Evolutionary conservation across 2,329 filamentous ascomycete species (phyloP), one percentile per base, ranked within the genome.

Genomic region (Cladophialophora carrionii): DNA sequence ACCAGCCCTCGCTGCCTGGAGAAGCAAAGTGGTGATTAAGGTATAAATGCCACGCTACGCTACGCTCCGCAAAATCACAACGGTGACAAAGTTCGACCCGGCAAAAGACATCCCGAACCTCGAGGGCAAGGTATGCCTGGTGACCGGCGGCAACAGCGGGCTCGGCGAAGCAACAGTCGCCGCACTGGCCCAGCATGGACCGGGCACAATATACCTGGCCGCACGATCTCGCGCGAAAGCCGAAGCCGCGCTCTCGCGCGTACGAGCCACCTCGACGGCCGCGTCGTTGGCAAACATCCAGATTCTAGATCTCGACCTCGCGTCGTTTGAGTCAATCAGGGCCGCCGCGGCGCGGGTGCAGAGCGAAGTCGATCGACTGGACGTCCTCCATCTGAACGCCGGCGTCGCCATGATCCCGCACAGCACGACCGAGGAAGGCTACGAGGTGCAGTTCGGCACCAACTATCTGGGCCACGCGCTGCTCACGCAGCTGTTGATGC

Each of bases 381-480:
- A 59, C 32, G 32, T 59, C 22, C 37, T 59, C 4, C 37, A 26
- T n/a, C 20, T 59, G 1, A 59, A 59, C 37, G 56, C 56, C 56
- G 56, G 56, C 6, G 37, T 59, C 34, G 80, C 82, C 76, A 77
- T 76, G 0, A 69, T 68, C 24, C 71, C 76, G 0, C 68, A 70
- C 51, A 71, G 66, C 41, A 72, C 74, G 1, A 83, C 81, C 0
- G 73, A 76, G 17, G 80, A 83, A 52, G 81, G 79, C 51, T 82
- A 81, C 66, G 82, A 84, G 70, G 75, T 79, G 34, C 80, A 83
- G 58, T 79, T 83, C 63, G 82, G 80, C 34, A 82, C 79, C 14
- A 83, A 84, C 68, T 78, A 83, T 73, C 73, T 83, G 65, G 82
- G 80, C 20, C 82, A 82, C 66, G 79, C 80, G 4, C 74, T 83